A percentile compares a stretch with the other conserved stretches of the same genome.
Conservation (phyloP, 805 yeast genomes). For the Metschnikowia hibisci region DNA sequence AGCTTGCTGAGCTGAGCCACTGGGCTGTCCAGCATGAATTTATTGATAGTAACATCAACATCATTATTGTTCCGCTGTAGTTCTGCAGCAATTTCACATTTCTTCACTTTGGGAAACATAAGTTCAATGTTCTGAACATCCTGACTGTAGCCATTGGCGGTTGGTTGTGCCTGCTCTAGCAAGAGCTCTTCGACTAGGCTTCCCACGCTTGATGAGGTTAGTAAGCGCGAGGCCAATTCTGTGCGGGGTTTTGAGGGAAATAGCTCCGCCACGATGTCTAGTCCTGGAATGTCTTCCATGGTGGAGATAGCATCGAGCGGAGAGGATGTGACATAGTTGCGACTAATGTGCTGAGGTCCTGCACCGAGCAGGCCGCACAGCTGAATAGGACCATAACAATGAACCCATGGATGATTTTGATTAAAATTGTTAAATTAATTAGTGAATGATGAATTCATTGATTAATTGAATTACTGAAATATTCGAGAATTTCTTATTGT, state of each 20-base stretch:
- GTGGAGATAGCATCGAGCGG: neutral
- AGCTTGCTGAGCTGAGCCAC: constrained; percentile 3
- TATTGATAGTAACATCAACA: constrained; percentile 25
- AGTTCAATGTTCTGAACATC: constrained; percentile 28
- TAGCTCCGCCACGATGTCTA: constrained; percentile 24
- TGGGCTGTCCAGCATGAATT: constrained; percentile 9
- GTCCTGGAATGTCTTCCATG: constrained; percentile 10
- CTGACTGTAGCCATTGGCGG: constrained; percentile 7
- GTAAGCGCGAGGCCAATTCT: constrained; percentile 25
- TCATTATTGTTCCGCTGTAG: constrained; percentile 29
- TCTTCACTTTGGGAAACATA: constrained; percentile 45
- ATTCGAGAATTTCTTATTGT: no score
- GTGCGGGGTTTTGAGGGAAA: constrained; percentile 26
- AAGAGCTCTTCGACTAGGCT: constrained; percentile 25
- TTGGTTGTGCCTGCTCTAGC: constrained; percentile 7
- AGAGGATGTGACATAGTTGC: no score
- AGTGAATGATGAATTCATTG: no score
- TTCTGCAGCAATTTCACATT: constrained; percentile 24
- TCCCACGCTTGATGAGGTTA: constrained; percentile 21
- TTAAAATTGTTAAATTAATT: no score
- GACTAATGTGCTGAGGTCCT: no score
- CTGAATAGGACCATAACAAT: no score
- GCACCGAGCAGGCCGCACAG: no score
- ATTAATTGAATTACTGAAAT: no score
- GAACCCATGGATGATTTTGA: no score